Evolutionary conservation across 495 filamentous ascomycete genomes (phyloP).

Genomic region (Penicillium verhagenii): DNA sequence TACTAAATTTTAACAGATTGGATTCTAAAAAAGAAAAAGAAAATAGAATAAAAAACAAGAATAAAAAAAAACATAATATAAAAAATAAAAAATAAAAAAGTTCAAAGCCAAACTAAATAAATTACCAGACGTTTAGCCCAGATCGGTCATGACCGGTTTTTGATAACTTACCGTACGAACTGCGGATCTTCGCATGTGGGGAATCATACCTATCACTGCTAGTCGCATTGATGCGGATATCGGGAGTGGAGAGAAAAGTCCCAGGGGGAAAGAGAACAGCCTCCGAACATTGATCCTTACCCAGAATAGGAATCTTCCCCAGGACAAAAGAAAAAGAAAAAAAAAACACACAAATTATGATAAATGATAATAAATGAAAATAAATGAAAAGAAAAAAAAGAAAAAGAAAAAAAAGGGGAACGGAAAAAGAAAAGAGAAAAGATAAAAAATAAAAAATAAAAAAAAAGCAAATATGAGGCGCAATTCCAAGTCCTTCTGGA

Average conservation of each 20-base stretch:
- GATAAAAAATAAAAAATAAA: background rate
- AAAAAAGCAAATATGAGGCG: background rate
- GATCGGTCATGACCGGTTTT: conserved; percentile 26
- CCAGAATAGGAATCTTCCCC: background rate
- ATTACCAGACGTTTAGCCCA: conserved; percentile 36
- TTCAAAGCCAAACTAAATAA: conserved; percentile 12
- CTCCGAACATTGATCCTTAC: no score
- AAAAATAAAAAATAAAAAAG: conserved; percentile 4
- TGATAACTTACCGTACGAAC: conserved; percentile 44
- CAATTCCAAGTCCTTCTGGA: background rate
- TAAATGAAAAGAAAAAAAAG: background rate
- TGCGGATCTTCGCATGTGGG: conserved; percentile 45
- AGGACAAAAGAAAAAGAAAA: background rate
- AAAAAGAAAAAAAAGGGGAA: no score
- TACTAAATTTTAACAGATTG: background rate
- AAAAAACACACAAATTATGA: conserved; percentile 5
- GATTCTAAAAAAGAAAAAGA: conserved; percentile 1
- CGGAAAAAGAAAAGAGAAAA: background rate
- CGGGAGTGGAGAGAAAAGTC: conserved; percentile 14
- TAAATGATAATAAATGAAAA: background rate
- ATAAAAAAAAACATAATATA: conserved; percentile 12
- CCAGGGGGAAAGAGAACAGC: background rate
- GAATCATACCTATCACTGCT: conserved; percentile 32
- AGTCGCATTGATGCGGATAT: conserved; percentile 18
- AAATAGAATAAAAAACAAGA: background rate